Evolutionary conservation across 1,284 basidiomycete species (phyloP), one percentile per base, ranked within the genome.

Genomic region (Cutaneotrichosporon daszewskae): DNA sequence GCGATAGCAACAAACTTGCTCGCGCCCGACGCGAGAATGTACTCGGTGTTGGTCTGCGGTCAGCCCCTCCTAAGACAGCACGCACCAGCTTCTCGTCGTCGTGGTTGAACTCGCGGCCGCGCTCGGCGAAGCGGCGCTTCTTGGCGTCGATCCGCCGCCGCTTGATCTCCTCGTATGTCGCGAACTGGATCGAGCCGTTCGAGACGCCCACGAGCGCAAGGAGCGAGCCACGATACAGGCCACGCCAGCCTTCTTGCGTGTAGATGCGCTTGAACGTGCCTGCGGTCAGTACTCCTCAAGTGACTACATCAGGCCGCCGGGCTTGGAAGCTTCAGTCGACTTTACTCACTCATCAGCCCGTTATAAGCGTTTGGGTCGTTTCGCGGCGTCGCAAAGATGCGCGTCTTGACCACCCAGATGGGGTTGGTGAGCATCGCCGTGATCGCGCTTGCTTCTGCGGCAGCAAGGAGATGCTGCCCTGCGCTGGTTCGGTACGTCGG

Each of bases 371-470:
- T 72, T 24, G 84, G 78, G 46, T 82, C 79, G 45, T 79, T 76
- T 19, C 77, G 68, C 5, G 73, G 75, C 0, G 88, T 87, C 2
- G 91, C 91, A 62, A 97, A 98, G 82, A 98, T 94, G 48, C 94
- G 81, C 8, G 96, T 94, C 74, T 96, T 90, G 49, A 98, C 86
- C 10, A 98, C 88, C 94, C 94, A 99, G 59, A 98, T 83, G 0
- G 95, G 95, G 70, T 99, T 99, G 10, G 95, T 98, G 69, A 96
- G 78, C 54, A 97, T 76, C 0, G 95, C 92, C 3, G 92, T 96
- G 24, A 84, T 82, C 7, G 91, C 87, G 71, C 89, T 95, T 62
- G 92, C 90, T 84, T 94, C 79, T 27, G 91, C 90, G 37, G 92
- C 88, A 57, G 87, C 95, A 23, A 94, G 71, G 8, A 99, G 77